Evolutionary conservation across 2,329 filamentous ascomycete species (phyloP), one percentile per base, ranked within the genome.

Genomic region (Talaromyces sp.): DNA sequence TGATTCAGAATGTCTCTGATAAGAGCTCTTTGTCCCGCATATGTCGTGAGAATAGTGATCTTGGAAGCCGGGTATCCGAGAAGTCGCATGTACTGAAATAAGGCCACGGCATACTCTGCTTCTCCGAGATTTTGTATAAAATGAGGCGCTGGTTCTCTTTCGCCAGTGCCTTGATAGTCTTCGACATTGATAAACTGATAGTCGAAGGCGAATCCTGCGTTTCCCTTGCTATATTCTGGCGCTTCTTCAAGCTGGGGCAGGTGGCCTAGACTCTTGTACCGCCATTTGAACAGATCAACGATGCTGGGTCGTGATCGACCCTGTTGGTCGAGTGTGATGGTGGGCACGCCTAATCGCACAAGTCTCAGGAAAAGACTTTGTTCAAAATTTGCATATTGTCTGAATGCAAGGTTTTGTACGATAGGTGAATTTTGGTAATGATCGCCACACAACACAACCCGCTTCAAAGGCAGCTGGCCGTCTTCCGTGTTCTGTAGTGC

Each of bases 101-200:
- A 84, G 2, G 95, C 95, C 28, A 98, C 95, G 1, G 92, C 90
- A 73, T 98, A 99, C 77, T 99, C 96, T 2, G 95, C 95, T 77
- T 99, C 95, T 54, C 95, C 95, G 50, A 98, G 79, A 71, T 99
- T 99, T 75, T 98, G 93, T 61, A 98, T 89, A 75, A 96, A 99
- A 76, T 98, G 93, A 23, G 93, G 91, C 25, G 89, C 90, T 0
- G 95, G 95, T 73, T 97, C 92, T 57, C 86, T 85, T 78, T 99
- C 95, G 57, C 95, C 95, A 63, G 83, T 83, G 39, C 91, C 92
- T 76, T 96, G 96, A 80, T 97, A 99, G 73, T 97, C 90, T 1
- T 89, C 88, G 1, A 99, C 93, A 69, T 97, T 87, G 79, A 99
- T 93, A 78, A 99, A 99, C 72, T 99, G 95, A 76, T 93, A 97